Conservation (phyloP, 192 early-diverging fungal species). For the Linnemannia exigua region DNA sequence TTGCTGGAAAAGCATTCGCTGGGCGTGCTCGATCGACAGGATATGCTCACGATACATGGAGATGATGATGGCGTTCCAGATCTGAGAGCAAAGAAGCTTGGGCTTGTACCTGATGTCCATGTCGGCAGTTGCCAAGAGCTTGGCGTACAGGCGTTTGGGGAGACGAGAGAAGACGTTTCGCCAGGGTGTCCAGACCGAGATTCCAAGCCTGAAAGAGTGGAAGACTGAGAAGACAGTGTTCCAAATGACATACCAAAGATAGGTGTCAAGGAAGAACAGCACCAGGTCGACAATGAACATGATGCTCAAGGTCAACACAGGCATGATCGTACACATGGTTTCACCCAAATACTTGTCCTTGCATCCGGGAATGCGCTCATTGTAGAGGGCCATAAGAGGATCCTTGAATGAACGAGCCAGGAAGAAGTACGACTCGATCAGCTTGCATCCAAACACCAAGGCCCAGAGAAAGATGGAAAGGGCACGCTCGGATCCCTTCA, state of each 20-base stretch:
- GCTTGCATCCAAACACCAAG: slow-evolving; percentile 80
- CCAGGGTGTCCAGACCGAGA: slow-evolving; percentile 92
- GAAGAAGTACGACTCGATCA: slow-evolving; percentile 88
- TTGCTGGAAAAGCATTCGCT: slow-evolving; percentile 81
- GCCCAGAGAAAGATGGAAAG: slow-evolving; percentile 81
- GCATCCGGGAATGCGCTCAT: slow-evolving; percentile 67
- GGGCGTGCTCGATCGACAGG: slow-evolving; percentile 80
- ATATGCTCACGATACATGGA: slow-evolving; percentile 90
- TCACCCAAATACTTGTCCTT: slow-evolving; percentile 69
- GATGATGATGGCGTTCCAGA: slow-evolving; percentile 89
- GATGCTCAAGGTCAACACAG: slow-evolving; percentile 74
- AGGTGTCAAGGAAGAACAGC: slow-evolving; percentile 89
- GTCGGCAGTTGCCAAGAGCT: slow-evolving; percentile 77
- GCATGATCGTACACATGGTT: slow-evolving; percentile 75
- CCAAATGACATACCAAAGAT: slow-evolving; percentile 92
- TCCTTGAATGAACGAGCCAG: slow-evolving; percentile 85
- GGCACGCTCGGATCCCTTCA: slow-evolving; percentile 74
- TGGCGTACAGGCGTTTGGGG: slow-evolving; percentile 85
- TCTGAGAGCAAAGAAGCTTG: slow-evolving; percentile 82
- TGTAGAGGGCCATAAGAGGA: slow-evolving; percentile 70
- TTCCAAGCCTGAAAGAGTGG: slow-evolving; percentile 80
- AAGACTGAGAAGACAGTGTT: slow-evolving; percentile 85
- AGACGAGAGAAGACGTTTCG: slow-evolving; percentile 83
- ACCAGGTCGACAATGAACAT: slow-evolving; percentile 83
- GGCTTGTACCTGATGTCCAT: slow-evolving; percentile 85